phyloP scores from a whole-genome alignment of 2,329 filamentous ascomycete species.

The Botrytis byssoidea region DNA sequence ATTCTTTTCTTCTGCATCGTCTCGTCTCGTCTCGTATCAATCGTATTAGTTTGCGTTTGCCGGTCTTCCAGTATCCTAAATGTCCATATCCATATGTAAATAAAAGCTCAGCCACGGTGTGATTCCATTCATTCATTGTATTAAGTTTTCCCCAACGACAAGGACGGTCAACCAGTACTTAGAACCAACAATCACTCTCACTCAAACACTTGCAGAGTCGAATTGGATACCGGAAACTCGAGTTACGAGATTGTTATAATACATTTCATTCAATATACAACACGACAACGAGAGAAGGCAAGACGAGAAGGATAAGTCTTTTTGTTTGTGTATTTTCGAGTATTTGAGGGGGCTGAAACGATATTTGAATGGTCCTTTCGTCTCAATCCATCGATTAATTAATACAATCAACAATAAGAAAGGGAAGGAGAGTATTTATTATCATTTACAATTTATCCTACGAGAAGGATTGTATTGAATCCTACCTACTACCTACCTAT shows the following conservation, averaged over 20 bases:
- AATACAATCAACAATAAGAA: not conserved
- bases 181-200: not conserved
- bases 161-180: not conserved
- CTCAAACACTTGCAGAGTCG: not conserved
- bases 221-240: not conserved
- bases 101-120: slow-evolving; percentile 1
- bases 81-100: not conserved
- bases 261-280: not conserved
- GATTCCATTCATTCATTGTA: not conserved
- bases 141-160: not conserved
- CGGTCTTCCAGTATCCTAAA: not conserved
- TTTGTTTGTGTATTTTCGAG: not conserved
- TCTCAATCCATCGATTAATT: not conserved
- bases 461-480: not conserved
- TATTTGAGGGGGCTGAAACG: not conserved
- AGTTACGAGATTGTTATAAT: not conserved
- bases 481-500: not conserved
- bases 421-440: not conserved
- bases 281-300: not conserved
- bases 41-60: not conserved
- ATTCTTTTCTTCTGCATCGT: not conserved
- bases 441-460: not conserved
- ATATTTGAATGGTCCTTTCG: not conserved
- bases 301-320: not conserved
- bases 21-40: not conserved